These are phyloP conservation scores for Trichoderma gracile DNA, from an alignment of 2,329 filamentous ascomycete species.

Conservation along the genomic window DNA sequence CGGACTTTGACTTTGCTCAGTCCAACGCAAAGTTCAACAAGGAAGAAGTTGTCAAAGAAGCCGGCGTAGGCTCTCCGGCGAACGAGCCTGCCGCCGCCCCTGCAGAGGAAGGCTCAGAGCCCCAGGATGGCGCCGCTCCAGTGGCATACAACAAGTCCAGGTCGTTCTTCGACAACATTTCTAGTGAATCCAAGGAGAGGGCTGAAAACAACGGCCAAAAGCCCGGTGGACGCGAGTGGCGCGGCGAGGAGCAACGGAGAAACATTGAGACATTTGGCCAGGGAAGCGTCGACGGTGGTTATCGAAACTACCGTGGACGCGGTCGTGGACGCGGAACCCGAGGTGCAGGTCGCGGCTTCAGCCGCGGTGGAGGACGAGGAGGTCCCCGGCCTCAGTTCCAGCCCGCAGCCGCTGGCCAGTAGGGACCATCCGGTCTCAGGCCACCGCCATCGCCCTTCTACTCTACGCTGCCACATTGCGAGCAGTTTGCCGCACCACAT, in stretches of 20 bases:
- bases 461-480: background rate
- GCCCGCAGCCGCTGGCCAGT: slow-evolving; percentile 34
- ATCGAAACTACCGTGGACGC: slow-evolving; percentile 75
- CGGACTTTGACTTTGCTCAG: slow-evolving; percentile 86
- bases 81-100: slow-evolving; percentile 51
- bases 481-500: background rate
- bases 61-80: slow-evolving; percentile 73
- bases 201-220: slow-evolving; percentile 68
- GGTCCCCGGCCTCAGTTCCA: slow-evolving; percentile 40
- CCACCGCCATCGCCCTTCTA: background rate
- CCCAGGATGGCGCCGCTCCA: slow-evolving; percentile 47
- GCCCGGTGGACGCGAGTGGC: slow-evolving; percentile 82
- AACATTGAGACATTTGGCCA: slow-evolving; percentile 98
- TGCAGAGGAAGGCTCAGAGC: slow-evolving; percentile 42
- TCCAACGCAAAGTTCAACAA: slow-evolving; percentile 53
- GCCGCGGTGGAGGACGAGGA: slow-evolving; percentile 47
- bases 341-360: slow-evolving; percentile 45
- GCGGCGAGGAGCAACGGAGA: slow-evolving; percentile 87
- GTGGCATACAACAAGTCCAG: slow-evolving; percentile 75
- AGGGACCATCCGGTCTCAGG: slow-evolving; percentile 9
- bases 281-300: slow-evolving; percentile 84
- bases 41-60: slow-evolving; percentile 74
- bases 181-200: slow-evolving; percentile 87
- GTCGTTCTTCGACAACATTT: slow-evolving; percentile 99
- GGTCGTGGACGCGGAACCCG: slow-evolving; percentile 62